A percentile compares a stretch with the other conserved stretches of the same genome.
Evolutionary conservation across 345 rosid genomes (phyloP).

Genomic region (Moricandia moricandioides): DNA sequence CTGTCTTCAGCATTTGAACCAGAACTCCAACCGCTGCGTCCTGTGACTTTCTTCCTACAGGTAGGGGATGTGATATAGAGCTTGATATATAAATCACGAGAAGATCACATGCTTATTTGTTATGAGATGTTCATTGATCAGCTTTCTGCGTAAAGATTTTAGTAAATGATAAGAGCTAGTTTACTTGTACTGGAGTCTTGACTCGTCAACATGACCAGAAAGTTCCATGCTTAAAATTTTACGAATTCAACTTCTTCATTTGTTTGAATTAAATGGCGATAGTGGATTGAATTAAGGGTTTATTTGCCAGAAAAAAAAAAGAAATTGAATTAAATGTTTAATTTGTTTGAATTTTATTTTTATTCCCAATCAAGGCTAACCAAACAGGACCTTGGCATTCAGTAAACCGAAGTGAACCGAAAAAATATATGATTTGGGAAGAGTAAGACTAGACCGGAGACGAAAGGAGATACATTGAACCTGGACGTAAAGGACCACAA

Average conservation of each 20-base stretch:
- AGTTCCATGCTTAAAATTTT: too few relatives aligned
- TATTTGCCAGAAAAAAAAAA: too few relatives aligned
- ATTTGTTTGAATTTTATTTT: neutral
- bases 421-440: neutral
- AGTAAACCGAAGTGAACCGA: neutral
- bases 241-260: too few relatives aligned
- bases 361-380: neutral
- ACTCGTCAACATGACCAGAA: too few relatives aligned
- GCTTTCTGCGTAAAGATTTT: neutral
- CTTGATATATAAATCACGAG: conserved; percentile 21
- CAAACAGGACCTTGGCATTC: neutral
- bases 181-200: conserved; percentile 66
- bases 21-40: conserved; percentile 90
- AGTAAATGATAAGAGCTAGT: conserved; percentile 1
- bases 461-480: conserved; percentile 25
- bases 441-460: neutral
- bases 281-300: too few relatives aligned
- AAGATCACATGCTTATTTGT: neutral
- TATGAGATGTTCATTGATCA: neutral
- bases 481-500: conserved; percentile 12
- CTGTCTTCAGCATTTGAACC: conserved; percentile 76
- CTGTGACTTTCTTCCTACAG: conserved; percentile 62
- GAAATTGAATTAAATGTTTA: neutral
- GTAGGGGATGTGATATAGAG: conserved; percentile 41
- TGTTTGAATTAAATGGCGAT: too few relatives aligned